Evolutionary conservation across 2,329 filamentous ascomycete species (phyloP).

Genomic region (Aspergillus piperis): DNA sequence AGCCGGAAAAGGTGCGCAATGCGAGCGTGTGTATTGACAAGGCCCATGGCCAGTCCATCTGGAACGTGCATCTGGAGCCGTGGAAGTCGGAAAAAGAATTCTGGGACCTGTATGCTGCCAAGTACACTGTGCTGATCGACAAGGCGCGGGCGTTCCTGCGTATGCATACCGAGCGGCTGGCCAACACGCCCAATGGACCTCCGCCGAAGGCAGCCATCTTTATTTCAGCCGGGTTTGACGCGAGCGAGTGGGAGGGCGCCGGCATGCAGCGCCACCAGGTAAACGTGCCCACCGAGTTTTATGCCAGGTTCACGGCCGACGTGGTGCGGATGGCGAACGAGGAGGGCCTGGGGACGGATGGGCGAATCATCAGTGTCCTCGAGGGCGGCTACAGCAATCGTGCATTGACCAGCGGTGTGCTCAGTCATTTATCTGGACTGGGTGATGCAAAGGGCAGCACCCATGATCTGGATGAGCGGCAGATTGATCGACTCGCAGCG

Average conservation of each 20-base stretch:
- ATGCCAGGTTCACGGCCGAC: slow-evolving; percentile 85
- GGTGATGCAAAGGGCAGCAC: slow-evolving; percentile 44
- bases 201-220: slow-evolving; percentile 84
- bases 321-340: slow-evolving; percentile 80
- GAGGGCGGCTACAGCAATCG: slow-evolving; percentile 96
- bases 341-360: slow-evolving; percentile 73
- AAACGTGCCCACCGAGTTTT: slow-evolving; percentile 95
- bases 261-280: slow-evolving; percentile 96
- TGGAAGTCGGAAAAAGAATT: slow-evolving; percentile 86
- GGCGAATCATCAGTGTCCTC: slow-evolving; percentile 86
- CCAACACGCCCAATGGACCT: slow-evolving; percentile 57
- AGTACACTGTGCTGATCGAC: slow-evolving; percentile 74
- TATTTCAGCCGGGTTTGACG: slow-evolving; percentile 93
- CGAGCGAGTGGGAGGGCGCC: slow-evolving; percentile 86
- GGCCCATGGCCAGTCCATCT: slow-evolving; percentile 88
- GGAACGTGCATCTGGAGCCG: slow-evolving; percentile 90
- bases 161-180: slow-evolving; percentile 68
- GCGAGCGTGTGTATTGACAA: slow-evolving; percentile 94
- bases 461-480: slow-evolving; percentile 26
- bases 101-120: slow-evolving; percentile 80
- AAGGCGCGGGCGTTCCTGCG: slow-evolving; percentile 80
- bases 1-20: slow-evolving; percentile 88
- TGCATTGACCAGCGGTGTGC: slow-evolving; percentile 80
- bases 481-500: slow-evolving; percentile 50
- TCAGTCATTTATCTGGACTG: slow-evolving; percentile 87